A percentile compares a stretch with the other conserved stretches of the same genome.
Evolutionary conservation across 2,329 filamentous ascomycete species (phyloP).

Genomic region (Colletotrichum sidae): DNA sequence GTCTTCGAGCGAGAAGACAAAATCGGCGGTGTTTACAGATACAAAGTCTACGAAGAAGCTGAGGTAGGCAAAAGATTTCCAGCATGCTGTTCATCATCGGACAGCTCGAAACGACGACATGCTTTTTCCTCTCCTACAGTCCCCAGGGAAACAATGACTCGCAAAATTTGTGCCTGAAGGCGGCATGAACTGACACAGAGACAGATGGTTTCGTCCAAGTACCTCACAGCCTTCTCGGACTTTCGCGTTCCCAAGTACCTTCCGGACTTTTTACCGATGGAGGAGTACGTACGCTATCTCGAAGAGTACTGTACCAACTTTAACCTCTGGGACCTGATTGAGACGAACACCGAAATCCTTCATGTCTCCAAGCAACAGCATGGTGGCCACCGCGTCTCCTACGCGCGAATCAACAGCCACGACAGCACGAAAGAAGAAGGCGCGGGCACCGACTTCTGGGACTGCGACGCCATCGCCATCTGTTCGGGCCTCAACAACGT

Average conservation of each 20-base stretch:
- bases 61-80: constrained; percentile 46
- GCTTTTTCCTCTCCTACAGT: neutral
- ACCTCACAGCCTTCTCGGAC: constrained; percentile 63
- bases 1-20: constrained; percentile 58
- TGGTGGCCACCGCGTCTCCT: constrained; percentile 8
- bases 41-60: constrained; percentile 60
- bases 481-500: constrained; percentile 58
- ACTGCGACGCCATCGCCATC: constrained; percentile 58
- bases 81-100: too few relatives aligned
- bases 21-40: constrained; percentile 60
- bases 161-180: neutral
- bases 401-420: constrained; percentile 19
- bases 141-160: neutral
- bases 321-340: constrained; percentile 50
- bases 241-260: constrained; percentile 54
- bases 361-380: constrained; percentile 39
- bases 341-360: constrained; percentile 47
- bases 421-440: neutral
- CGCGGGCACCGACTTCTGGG: constrained; percentile 39
- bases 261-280: constrained; percentile 57
- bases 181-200: neutral
- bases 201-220: constrained; percentile 61
- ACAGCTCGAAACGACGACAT: neutral
- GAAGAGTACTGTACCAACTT: constrained; percentile 53
- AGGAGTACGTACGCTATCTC: constrained; percentile 57